Evolutionary conservation across 2,329 filamentous ascomycete species (phyloP), one percentile per base, ranked within the genome.

Genomic region (Stagonosporopsis chrysanthemi): DNA sequence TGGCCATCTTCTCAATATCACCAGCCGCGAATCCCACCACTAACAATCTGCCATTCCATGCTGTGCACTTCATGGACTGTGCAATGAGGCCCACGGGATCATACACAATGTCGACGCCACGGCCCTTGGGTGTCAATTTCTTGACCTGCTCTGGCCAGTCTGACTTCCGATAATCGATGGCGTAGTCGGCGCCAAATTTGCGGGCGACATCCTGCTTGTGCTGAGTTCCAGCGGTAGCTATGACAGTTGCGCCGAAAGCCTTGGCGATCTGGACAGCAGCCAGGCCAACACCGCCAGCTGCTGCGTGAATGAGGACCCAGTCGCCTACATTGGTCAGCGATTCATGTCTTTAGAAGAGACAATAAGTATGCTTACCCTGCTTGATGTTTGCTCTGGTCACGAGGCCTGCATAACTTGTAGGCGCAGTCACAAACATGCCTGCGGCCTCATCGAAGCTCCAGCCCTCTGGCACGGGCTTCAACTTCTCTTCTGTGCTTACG

Each of bases 251-350:
- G 6, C 94, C 94, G 48, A 90, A 88, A 0, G 93, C 94, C 78
- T 97, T 97, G 26, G 94, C 94, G 59, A 98, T 88, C 76, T 97
- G 94, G 23, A 98, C 92, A 4, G 94, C 94, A 1, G 93, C 91
- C 1, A 97, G 80, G 0, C 94, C 94, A 11, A 97, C 94, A 15
- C 94, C 94, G 2, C 94, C 94, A 0, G 94, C 94, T 0, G 92
- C 94, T 1, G 94, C 94, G 73, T 98, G 94, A 14, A 98, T 87
- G 8, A 98, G 86, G 1, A 97, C 93, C 77, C 86, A 90, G 69
- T 98, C 94, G 0, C 92, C 92, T 71, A 58, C 4, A 22, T 0
- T 31, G 6, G 17, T 43, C 29, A 51, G 39, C 35, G 9, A 12
- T 43, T 15, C 14, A 5, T n/a, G 1, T 14, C 23, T 1, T 7